Percentiles rank a stretch among this genome's conserved stretches.
phyloP scores from a whole-genome alignment of 2,329 filamentous ascomycete genomes.

The Aureobasidium sp. region DNA sequence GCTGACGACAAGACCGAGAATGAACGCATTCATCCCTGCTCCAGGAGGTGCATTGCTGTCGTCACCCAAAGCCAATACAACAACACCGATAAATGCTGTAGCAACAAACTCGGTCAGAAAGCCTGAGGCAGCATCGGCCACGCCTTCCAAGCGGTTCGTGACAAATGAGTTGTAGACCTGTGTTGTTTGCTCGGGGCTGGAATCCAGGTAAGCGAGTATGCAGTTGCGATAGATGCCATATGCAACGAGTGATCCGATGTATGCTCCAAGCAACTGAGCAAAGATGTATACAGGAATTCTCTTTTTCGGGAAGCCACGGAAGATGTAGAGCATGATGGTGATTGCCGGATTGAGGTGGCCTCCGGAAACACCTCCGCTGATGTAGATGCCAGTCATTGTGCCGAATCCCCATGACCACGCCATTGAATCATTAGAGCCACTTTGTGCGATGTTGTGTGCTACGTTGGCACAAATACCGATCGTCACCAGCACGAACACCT shows the following conservation, averaged over 20 bases:
- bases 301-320: constrained; percentile 44
- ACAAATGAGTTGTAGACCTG: constrained; percentile 35
- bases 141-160: constrained; percentile 34
- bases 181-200: constrained; percentile 15
- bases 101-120: constrained; percentile 43
- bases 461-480: constrained; percentile 45
- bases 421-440: constrained; percentile 33
- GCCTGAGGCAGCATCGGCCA: constrained; percentile 35
- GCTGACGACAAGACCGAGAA: constrained; percentile 37
- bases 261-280: constrained; percentile 45
- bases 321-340: constrained; percentile 34
- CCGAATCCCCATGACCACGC: constrained; percentile 37
- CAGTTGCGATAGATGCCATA: constrained; percentile 32
- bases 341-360: constrained; percentile 42
- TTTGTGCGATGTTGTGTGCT: constrained; percentile 34
- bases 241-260: constrained; percentile 40
- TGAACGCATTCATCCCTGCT: constrained; percentile 43
- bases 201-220: constrained; percentile 23
- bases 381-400: constrained; percentile 39
- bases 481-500: constrained; percentile 19
- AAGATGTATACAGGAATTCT: constrained; percentile 43
- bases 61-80: constrained; percentile 32
- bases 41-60: constrained; percentile 29
- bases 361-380: constrained; percentile 34
- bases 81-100: constrained; percentile 32